phyloP scores from a whole-genome alignment of 2,329 filamentous ascomycete genomes.

The Dendrostoma leiphaemia region DNA sequence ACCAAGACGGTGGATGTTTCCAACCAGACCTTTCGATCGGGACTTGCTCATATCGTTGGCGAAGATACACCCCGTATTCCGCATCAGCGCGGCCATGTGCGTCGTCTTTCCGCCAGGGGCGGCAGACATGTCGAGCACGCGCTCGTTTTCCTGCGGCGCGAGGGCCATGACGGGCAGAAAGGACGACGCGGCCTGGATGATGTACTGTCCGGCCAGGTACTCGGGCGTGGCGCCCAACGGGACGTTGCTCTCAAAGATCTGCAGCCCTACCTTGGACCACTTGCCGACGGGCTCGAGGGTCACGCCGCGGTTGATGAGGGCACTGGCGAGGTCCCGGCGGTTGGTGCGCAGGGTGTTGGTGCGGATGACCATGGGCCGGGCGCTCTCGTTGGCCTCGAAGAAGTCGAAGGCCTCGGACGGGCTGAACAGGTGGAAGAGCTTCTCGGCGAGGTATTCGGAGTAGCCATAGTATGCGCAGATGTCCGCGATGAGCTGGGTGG shows the following conservation, averaged over 20 bases:
- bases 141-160: constrained; percentile 88
- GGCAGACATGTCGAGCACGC: constrained; percentile 89
- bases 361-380: constrained; percentile 89
- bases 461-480: constrained; percentile 98
- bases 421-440: constrained; percentile 89
- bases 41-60: constrained; percentile 95
- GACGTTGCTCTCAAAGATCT: constrained; percentile 85
- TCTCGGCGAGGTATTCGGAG: constrained; percentile 90
- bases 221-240: constrained; percentile 94
- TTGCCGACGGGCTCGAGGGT: constrained; percentile 96
- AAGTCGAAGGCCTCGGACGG: constrained; percentile 95
- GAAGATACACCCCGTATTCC: constrained; percentile 92
- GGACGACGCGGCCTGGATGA: constrained; percentile 92
- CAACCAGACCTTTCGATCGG: constrained; percentile 94
- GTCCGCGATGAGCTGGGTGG: constrained; percentile 80
- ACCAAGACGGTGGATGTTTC: constrained; percentile 93
- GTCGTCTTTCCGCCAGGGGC: constrained; percentile 96
- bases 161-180: constrained; percentile 98
- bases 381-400: constrained; percentile 97
- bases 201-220: constrained; percentile 96
- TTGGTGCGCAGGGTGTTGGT: constrained; percentile 89
- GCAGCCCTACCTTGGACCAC: constrained; percentile 96
- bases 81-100: constrained; percentile 94
- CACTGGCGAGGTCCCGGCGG: constrained; percentile 79
- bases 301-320: constrained; percentile 93